phyloP scores from a whole-genome alignment of 2,329 filamentous ascomycete genomes.

The Neoscytalidium dimidiatum region DNA sequence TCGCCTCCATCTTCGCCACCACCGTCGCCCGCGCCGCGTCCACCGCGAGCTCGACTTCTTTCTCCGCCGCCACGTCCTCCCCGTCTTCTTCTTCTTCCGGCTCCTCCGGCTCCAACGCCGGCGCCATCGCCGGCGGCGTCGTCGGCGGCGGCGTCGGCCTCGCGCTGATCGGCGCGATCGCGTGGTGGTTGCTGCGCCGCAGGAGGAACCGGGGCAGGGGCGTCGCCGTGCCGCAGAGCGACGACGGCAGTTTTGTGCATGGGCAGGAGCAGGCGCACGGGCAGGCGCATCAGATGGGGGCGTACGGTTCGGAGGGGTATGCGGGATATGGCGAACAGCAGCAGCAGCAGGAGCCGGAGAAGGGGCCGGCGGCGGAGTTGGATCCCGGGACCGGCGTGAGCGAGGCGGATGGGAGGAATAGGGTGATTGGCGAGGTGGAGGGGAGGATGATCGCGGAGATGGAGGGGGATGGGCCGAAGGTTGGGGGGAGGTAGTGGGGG shows the following conservation, averaged over 20 bases:
- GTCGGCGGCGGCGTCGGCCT: conserved; percentile 21
- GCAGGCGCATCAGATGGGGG: not conserved
- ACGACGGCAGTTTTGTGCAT: not conserved
- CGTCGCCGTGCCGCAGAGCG: not conserved
- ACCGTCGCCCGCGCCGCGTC: conserved; percentile 5
- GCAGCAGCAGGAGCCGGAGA: not conserved
- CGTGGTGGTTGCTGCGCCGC: conserved; percentile 10
- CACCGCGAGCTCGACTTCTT: conserved; percentile 3
- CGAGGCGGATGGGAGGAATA: not conserved
- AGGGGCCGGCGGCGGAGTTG: not conserved
- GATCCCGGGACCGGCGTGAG: not conserved
- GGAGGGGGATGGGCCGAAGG: conserved; percentile 3
- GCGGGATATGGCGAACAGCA: not conserved
- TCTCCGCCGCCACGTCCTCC: conserved; percentile 3
- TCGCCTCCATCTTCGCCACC: conserved; percentile 7
- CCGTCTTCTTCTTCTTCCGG: not conserved
- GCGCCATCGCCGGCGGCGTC: conserved; percentile 21
- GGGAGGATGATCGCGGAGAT: not conserved
- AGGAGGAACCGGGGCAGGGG: not conserved
- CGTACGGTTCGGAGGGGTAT: not conserved
- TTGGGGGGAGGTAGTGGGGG: not conserved
- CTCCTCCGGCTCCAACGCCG: not conserved
- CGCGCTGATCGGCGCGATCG: conserved; percentile 11
- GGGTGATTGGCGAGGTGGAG: not conserved
- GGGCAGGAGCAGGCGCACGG: not conserved